Evolutionary conservation across 306 rosid genomes (phyloP).

Genomic region (Quercus alba): DNA sequence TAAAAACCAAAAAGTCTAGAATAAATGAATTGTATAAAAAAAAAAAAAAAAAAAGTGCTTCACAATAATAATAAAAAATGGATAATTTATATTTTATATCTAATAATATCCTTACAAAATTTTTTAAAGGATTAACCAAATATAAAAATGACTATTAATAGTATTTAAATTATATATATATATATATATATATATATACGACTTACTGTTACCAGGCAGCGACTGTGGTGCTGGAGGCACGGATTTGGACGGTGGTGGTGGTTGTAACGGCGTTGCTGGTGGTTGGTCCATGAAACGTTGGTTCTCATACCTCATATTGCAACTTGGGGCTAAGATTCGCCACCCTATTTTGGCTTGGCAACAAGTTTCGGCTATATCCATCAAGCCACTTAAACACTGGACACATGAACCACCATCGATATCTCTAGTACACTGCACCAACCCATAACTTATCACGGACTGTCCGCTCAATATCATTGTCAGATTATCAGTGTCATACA

Average conservation of each 20-base stretch:
- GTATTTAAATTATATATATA: no score
- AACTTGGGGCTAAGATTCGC: constrained; percentile 35
- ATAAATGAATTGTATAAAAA: no score
- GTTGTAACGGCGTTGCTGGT: neutral
- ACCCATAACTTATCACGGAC: constrained; percentile 11
- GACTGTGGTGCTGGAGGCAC: neutral
- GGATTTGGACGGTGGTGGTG: neutral
- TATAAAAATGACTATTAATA: no score
- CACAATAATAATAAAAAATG: no score
- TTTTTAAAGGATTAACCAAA: no score
- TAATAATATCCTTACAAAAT: no score
- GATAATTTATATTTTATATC: no score
- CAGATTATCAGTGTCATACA: no score
- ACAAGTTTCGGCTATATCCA: neutral
- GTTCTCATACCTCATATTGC: constrained; percentile 37
- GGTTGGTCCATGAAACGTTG: constrained; percentile 4
- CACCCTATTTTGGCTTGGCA: constrained; percentile 24
- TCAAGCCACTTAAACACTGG: constrained; percentile 26
- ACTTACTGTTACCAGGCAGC: neutral
- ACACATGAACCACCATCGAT: constrained; percentile 12
- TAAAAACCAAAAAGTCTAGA: no score
- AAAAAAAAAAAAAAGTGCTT: no score
- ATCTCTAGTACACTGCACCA: constrained; percentile 47
- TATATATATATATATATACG: no score
- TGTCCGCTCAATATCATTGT: neutral